phyloP scores from a whole-genome alignment of 257 asterid species.

The Fraxinus americana region DNA sequence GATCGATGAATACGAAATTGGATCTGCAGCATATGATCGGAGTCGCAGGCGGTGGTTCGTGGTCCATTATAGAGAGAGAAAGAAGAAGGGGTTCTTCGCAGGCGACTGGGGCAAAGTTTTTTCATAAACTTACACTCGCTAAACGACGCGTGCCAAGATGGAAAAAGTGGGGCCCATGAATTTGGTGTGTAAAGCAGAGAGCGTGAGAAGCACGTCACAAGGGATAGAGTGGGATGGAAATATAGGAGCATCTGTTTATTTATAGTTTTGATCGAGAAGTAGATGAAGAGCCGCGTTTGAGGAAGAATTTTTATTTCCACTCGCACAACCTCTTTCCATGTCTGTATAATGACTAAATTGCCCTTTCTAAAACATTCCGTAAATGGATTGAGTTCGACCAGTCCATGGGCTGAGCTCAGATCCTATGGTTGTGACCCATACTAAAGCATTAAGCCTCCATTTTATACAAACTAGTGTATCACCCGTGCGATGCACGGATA shows the following conservation, averaged over 20 bases:
- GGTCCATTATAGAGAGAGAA: constrained; percentile 27
- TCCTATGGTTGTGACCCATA: too few species aligned
- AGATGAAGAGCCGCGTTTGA: background rate
- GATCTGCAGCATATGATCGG: constrained; percentile 29
- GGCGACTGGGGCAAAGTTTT: constrained; percentile 44
- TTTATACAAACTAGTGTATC: too few species aligned
- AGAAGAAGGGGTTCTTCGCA: constrained; percentile 12
- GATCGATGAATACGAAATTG: constrained; percentile 21
- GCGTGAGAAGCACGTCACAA: background rate
- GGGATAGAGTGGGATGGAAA: background rate
- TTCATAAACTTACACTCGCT: constrained; percentile 33
- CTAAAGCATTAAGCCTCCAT: too few species aligned
- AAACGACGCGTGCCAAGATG: constrained; percentile 8
- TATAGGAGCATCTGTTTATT: background rate
- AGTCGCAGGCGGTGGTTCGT: constrained; percentile 44
- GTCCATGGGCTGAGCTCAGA: background rate
- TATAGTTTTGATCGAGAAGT: background rate
- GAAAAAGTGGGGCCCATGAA: background rate
- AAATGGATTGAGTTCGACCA: background rate
- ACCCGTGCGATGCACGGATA: too few species aligned
- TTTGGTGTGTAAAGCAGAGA: background rate
- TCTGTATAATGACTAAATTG: background rate
- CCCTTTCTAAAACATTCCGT: background rate
- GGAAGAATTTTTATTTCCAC: background rate
- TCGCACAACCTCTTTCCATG: background rate